These are phyloP conservation scores for Phytophthora meadii DNA, from an alignment of 352 stramenopile species.

Conservation along the genomic window DNA sequence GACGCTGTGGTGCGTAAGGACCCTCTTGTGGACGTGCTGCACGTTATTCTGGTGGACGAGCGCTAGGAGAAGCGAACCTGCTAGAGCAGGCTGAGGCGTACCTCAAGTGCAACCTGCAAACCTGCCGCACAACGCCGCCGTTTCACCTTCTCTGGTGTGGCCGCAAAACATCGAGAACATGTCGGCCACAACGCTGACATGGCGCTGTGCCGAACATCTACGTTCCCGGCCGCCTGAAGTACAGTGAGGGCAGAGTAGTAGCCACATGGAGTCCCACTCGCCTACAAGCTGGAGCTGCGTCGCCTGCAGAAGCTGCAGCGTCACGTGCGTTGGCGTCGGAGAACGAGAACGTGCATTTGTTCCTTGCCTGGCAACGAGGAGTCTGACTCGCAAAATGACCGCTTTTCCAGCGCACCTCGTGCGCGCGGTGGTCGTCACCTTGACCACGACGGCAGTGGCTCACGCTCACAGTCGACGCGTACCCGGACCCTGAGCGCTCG, in stretches of 20 bases:
- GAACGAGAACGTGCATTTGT: slow-evolving; percentile 98
- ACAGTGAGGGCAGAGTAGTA: slow-evolving; percentile 98
- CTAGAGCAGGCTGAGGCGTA: slow-evolving; percentile 67
- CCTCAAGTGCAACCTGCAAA: too few species aligned
- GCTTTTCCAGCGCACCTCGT: too few species aligned
- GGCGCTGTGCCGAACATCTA: slow-evolving; percentile 89
- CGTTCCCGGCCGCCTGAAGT: slow-evolving; percentile 69
- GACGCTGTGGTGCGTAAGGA: slow-evolving; percentile 69
- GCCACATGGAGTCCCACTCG: slow-evolving; percentile 41
- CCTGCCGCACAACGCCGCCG: too few species aligned
- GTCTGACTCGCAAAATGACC: slow-evolving; percentile 67
- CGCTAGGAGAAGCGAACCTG: slow-evolving; percentile 52
- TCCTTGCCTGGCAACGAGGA: too few species aligned
- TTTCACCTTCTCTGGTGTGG: slow-evolving; percentile 50
- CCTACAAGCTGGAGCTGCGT: slow-evolving; percentile 97
- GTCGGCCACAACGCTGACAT: slow-evolving; percentile 54
- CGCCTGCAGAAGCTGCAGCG: slow-evolving; percentile 98
- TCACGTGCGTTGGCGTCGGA: slow-evolving; percentile 92
- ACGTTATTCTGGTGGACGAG: slow-evolving; percentile 83
- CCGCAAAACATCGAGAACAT: slow-evolving; percentile 50
- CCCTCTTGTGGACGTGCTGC: slow-evolving; percentile 83
- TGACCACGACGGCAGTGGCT: too few species aligned
- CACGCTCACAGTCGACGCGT: too few species aligned
- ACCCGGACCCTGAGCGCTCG: too few species aligned
- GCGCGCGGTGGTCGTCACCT: too few species aligned